These are phyloP conservation scores for Crinitomyces ghanaensis DNA, from an alignment of 805 yeast genomes.

Conservation along the genomic window DNA sequence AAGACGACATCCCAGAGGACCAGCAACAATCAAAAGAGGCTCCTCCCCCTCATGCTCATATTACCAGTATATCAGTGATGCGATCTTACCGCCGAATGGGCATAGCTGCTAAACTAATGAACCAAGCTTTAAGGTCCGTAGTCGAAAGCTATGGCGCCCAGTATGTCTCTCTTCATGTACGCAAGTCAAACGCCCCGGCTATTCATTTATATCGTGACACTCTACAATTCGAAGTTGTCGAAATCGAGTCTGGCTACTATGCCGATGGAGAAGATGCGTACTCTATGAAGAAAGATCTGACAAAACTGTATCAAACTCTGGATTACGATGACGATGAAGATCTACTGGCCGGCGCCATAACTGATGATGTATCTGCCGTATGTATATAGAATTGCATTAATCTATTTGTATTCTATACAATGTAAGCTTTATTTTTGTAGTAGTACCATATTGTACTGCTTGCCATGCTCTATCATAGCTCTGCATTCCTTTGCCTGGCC, in stretches of 20 bases:
- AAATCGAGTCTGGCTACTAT: conserved; percentile 79
- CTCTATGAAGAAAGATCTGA: conserved; percentile 69
- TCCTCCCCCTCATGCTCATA: conserved; percentile 65
- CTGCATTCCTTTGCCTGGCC: no score
- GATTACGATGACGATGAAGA: conserved; percentile 20
- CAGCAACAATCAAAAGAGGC: conserved; percentile 13
- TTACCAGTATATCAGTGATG: conserved; percentile 89
- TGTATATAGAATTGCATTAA: no score
- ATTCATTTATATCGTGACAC: conserved; percentile 83
- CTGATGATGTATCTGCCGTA: conserved; percentile 4
- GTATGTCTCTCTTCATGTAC: conserved; percentile 83
- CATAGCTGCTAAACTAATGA: conserved; percentile 79
- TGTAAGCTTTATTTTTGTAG: no score
- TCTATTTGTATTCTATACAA: no score
- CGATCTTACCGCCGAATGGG: conserved; percentile 94
- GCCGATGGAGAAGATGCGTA: conserved; percentile 98
- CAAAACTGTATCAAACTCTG: conserved; percentile 13
- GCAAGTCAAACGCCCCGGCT: conserved; percentile 90
- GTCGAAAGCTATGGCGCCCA: conserved; percentile 72
- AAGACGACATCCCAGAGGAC: conserved; percentile 47
- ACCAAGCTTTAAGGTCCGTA: conserved; percentile 44
- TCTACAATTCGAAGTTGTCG: conserved; percentile 66
- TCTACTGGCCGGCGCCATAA: conserved; percentile 13
- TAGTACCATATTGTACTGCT: no score
- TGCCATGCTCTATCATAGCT: no score